phyloP scores from a whole-genome alignment of 2,329 filamentous ascomycete species.

The Colletotrichum trifolii region DNA sequence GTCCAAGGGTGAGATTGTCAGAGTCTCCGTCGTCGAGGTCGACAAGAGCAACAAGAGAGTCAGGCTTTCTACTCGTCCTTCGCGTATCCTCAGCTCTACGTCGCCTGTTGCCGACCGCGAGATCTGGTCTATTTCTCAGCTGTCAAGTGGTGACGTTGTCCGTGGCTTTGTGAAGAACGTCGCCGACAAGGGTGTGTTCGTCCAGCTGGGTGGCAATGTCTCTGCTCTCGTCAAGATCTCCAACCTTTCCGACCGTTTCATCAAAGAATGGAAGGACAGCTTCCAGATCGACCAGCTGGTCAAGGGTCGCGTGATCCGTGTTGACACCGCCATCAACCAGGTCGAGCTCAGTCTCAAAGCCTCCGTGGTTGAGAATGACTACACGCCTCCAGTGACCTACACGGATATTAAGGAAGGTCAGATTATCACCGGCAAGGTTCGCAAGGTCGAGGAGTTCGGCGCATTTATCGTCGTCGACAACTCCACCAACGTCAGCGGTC shows the following conservation, averaged over 20 bases:
- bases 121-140: slow-evolving; percentile 74
- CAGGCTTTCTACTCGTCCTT: slow-evolving; percentile 84
- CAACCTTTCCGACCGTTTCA: slow-evolving; percentile 88
- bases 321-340: slow-evolving; percentile 76
- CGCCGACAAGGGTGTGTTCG: slow-evolving; percentile 88
- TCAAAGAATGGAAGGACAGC: slow-evolving; percentile 95
- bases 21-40: slow-evolving; percentile 85
- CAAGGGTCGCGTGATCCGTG: slow-evolving; percentile 81
- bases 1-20: slow-evolving; percentile 86
- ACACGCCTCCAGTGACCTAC: slow-evolving; percentile 77
- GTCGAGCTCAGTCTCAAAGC: slow-evolving; percentile 89
- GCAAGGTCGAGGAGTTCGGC: slow-evolving; percentile 94
- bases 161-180: slow-evolving; percentile 94
- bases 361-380: slow-evolving; percentile 84
- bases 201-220: slow-evolving; percentile 83
- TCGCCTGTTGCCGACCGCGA: slow-evolving; percentile 84
- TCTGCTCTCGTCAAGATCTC: slow-evolving; percentile 86
- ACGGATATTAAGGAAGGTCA: slow-evolving; percentile 83
- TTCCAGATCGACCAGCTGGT: slow-evolving; percentile 93
- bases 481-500: slow-evolving; percentile 87
- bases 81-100: slow-evolving; percentile 88
- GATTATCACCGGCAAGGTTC: slow-evolving; percentile 87
- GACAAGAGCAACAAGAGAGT: slow-evolving; percentile 88
- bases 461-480: slow-evolving; percentile 93
- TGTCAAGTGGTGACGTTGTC: slow-evolving; percentile 81